phyloP scores from a whole-genome alignment of 257 asterid genomes.

The Solanum etuberosum region DNA sequence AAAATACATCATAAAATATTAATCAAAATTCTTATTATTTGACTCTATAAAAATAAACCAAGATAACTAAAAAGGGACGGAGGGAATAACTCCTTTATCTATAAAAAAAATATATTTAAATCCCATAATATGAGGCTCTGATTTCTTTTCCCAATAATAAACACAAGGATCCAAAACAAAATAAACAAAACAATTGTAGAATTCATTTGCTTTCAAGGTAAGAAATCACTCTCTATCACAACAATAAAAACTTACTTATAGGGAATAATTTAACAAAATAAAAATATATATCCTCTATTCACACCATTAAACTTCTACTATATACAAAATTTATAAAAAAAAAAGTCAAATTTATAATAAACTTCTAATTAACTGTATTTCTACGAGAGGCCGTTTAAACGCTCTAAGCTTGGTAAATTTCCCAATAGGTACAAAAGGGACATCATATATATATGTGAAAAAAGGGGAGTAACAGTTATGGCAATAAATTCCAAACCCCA shows the following conservation, averaged over 20 bases:
- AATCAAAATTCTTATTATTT: rapidly evolving
- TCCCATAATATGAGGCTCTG: neutral
- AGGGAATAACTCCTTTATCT: no score
- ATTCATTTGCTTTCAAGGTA: neutral
- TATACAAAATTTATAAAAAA: neutral
- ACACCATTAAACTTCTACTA: neutral
- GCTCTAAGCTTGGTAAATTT: no score
- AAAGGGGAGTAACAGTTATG: neutral
- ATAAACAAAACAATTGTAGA: neutral
- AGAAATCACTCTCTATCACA: neutral
- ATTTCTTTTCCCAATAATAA: neutral
- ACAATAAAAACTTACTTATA: neutral
- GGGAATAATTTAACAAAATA: neutral
- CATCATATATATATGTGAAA: neutral
- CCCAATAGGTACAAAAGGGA: neutral
- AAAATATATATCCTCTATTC: neutral
- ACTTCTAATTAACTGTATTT: no score
- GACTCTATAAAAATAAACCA: no score
- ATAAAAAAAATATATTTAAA: neutral
- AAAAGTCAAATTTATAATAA: no score
- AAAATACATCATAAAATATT: no score
- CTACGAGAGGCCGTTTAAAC: neutral
- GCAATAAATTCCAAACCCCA: neutral
- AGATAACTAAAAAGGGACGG: rapidly evolving
- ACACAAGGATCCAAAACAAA: neutral